Conservation (phyloP, 257 asterid species). For the Thymus mandschuricus region DNA sequence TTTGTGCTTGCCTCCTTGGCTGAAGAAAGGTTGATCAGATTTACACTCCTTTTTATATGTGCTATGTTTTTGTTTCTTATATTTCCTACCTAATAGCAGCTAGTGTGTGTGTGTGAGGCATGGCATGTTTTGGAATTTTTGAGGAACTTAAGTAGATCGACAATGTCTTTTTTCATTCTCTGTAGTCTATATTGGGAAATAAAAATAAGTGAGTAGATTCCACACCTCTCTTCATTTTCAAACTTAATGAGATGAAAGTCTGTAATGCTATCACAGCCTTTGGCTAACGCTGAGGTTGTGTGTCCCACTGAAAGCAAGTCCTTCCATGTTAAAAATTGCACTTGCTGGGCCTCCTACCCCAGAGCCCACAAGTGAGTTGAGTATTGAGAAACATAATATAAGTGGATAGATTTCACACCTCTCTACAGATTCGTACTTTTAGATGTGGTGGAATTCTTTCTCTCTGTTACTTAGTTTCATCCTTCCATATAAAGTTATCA, state of each 20-base stretch:
- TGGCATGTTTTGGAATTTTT: background rate
- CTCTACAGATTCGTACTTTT: too few relatives aligned
- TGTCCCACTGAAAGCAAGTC: too few relatives aligned
- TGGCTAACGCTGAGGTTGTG: too few relatives aligned
- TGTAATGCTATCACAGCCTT: too few relatives aligned
- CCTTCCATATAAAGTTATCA: slow-evolving; percentile 3
- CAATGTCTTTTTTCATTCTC: background rate
- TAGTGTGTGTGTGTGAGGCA: background rate
- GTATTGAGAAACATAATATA: background rate
- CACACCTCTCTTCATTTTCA: too few relatives aligned
- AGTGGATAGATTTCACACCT: background rate
- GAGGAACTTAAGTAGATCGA: background rate
- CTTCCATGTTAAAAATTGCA: too few relatives aligned
- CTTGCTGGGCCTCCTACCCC: too few relatives aligned
- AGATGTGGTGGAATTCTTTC: background rate
- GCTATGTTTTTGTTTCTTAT: background rate
- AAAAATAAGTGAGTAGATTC: too few relatives aligned
- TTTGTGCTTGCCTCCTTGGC: background rate
- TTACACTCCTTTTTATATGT: background rate
- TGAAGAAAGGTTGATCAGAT: background rate
- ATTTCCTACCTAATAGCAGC: background rate
- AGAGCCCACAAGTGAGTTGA: background rate
- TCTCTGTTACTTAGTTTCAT: slow-evolving; percentile 9
- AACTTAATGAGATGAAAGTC: too few relatives aligned
- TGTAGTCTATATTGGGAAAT: background rate